Evolutionary conservation across 768 basidiomycete species (phyloP).

Genomic region (Crepidotus variabilis): DNA sequence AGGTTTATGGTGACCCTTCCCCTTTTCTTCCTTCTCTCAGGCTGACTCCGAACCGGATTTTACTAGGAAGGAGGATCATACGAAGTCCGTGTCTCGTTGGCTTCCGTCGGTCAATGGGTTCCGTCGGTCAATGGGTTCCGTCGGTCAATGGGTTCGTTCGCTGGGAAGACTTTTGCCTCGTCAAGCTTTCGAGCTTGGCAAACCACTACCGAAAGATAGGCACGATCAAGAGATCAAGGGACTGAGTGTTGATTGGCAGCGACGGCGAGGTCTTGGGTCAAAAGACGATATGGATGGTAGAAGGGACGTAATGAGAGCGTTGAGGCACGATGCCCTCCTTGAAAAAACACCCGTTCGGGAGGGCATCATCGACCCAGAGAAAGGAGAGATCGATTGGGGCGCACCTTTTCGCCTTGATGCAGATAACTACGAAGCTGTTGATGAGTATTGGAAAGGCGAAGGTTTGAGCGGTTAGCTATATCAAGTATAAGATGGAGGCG

Average conservation of each 20-base stretch:
- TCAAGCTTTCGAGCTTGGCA: slow-evolving; percentile 36
- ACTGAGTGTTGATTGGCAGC: slow-evolving; percentile 25
- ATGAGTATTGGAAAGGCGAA: too few relatives aligned
- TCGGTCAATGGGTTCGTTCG: slow-evolving; percentile 54
- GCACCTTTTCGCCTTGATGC: slow-evolving; percentile 27
- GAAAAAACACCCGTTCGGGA: slow-evolving; percentile 38
- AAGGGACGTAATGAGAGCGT: slow-evolving; percentile 31
- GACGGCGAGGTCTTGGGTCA: slow-evolving; percentile 12
- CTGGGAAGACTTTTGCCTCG: slow-evolving; percentile 41
- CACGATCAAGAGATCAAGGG: slow-evolving; percentile 34
- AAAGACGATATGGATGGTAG: slow-evolving; percentile 2
- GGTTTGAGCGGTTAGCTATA: too few relatives aligned
- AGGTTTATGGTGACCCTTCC: too few relatives aligned
- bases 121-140: slow-evolving; percentile 52
- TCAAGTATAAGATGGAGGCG: too few relatives aligned
- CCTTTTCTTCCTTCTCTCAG: too few relatives aligned
- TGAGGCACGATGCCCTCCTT: slow-evolving; percentile 44
- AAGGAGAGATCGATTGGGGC: slow-evolving; percentile 11
- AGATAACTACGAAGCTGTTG: slow-evolving; percentile 19
- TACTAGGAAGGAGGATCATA: too few relatives aligned
- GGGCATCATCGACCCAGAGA: slow-evolving; percentile 12
- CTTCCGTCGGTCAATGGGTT: too few relatives aligned
- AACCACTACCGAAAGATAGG: slow-evolving; percentile 32
- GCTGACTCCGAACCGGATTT: too few relatives aligned
- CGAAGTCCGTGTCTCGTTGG: too few relatives aligned